These are phyloP conservation scores for Pinguiococcus pyrenoidosus DNA, from an alignment of 108 stramenopile genomes.

Conservation along the genomic window DNA sequence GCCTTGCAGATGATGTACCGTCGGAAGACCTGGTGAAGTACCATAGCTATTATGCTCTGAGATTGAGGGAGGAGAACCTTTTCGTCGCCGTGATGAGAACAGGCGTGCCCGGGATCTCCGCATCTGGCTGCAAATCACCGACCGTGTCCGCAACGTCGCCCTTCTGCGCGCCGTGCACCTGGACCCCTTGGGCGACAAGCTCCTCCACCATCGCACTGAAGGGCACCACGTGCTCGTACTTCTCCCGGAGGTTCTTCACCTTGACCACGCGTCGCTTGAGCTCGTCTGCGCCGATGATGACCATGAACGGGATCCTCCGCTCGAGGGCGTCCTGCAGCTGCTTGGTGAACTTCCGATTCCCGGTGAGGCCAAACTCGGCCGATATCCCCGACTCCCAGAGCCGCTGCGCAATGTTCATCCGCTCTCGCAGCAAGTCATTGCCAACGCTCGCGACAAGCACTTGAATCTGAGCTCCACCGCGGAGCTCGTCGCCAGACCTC, in stretches of 20 bases:
- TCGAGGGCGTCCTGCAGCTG: conserved; percentile 62
- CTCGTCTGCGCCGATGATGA: conserved; percentile 68
- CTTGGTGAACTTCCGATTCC: conserved; percentile 66
- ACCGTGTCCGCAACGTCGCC: too few species aligned
- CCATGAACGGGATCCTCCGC: conserved; percentile 66
- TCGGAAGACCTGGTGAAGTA: too few species aligned
- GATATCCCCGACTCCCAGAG: conserved; percentile 64
- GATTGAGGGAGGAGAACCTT: too few species aligned
- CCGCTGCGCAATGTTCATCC: conserved; percentile 57
- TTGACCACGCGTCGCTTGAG: conserved; percentile 57
- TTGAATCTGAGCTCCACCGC: conserved; percentile 47
- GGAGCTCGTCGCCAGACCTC: conserved; percentile 42
- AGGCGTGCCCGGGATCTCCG: too few species aligned
- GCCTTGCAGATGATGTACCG: too few species aligned
- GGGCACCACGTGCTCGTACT: too few species aligned
- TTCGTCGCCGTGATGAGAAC: too few species aligned
- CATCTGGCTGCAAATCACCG: too few species aligned
- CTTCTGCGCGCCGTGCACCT: too few species aligned
- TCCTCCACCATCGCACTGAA: too few species aligned
- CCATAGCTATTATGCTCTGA: too few species aligned
- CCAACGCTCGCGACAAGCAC: conserved; percentile 67
- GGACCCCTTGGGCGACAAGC: too few species aligned
- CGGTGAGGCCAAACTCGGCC: conserved; percentile 65
- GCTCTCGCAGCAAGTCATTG: conserved; percentile 37
- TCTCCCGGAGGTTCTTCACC: conserved; percentile 71